Percentiles rank a stretch among this genome's conserved stretches.
Conservation (phyloP, 202 grass and related monocot genomes). For the Cymbopogon flexuosus region DNA sequence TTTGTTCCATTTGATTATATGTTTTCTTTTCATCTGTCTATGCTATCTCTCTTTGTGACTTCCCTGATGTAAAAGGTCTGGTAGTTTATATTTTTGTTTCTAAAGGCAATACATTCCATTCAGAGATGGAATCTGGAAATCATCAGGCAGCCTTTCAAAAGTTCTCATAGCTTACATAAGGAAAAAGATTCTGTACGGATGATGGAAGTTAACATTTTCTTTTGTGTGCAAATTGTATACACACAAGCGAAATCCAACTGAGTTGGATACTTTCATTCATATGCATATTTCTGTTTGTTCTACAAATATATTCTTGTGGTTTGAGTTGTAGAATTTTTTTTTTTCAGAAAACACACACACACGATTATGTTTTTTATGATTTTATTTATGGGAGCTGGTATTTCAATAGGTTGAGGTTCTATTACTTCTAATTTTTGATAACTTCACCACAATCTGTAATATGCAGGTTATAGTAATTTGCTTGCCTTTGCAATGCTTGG, state of each 20-base stretch:
- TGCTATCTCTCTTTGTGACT: background rate
- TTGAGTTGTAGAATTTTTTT: background rate
- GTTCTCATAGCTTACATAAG: background rate
- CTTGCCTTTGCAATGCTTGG: conserved; percentile 73
- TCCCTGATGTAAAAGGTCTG: background rate
- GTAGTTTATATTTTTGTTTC: background rate
- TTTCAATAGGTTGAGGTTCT: background rate
- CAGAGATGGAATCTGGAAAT: background rate
- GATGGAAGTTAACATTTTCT: background rate
- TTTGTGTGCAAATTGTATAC: background rate
- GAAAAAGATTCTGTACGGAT: background rate
- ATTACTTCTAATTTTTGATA: background rate
- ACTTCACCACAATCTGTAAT: conserved; percentile 11
- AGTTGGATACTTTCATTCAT: background rate
- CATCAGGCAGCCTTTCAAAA: background rate
- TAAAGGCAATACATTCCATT: background rate
- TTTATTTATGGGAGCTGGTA: background rate
- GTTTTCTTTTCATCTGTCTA: background rate
- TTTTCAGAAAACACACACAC: too few species aligned
- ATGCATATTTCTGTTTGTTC: background rate
- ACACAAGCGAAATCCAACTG: background rate
- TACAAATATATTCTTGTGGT: background rate
- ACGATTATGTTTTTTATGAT: too few species aligned
- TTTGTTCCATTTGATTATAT: background rate
- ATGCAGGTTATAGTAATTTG: conserved; percentile 61